These are phyloP conservation scores for Selaginella tamariscina DNA, from an alignment of 75 land plant species.

Conservation along the genomic window DNA sequence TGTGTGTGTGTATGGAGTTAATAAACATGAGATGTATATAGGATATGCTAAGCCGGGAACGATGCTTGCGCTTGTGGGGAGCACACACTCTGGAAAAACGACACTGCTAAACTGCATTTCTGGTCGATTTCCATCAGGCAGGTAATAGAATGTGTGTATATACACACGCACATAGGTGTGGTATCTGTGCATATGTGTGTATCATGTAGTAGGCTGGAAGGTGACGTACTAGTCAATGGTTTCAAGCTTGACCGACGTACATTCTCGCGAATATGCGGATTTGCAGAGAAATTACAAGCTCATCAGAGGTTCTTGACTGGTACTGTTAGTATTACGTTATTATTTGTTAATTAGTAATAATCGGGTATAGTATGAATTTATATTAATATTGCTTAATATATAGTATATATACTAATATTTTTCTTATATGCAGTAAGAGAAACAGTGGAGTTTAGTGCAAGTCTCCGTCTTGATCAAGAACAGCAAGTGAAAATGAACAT, in stretches of 20 bases:
- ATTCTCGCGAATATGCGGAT: neutral
- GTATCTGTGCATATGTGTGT: too few relatives aligned
- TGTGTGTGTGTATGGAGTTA: too few relatives aligned
- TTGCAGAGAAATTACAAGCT: slow-evolving; percentile 3
- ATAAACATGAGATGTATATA: too few relatives aligned
- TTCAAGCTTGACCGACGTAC: neutral
- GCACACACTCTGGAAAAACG: slow-evolving; percentile 26
- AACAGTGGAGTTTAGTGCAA: slow-evolving; percentile 27
- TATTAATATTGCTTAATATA: too few relatives aligned
- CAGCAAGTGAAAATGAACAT: slow-evolving; percentile 2
- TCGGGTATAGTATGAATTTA: too few relatives aligned
- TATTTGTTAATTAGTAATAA: too few relatives aligned
- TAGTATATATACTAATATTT: too few relatives aligned
- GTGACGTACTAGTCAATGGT: neutral
- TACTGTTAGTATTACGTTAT: too few relatives aligned
- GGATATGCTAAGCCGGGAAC: slow-evolving; percentile 25
- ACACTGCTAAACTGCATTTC: slow-evolving; percentile 26
- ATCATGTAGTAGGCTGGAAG: too few relatives aligned
- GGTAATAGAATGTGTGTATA: too few relatives aligned
- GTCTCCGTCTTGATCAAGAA: slow-evolving; percentile 16
- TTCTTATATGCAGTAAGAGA: slow-evolving; percentile 25
- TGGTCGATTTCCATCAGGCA: slow-evolving; percentile 16
- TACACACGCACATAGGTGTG: too few relatives aligned
- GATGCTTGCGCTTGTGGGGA: slow-evolving; percentile 25
- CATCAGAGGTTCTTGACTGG: neutral